Conservation (phyloP, 225 moss, liverwort and hornwort species). For the Anthoceros angustus region DNA sequence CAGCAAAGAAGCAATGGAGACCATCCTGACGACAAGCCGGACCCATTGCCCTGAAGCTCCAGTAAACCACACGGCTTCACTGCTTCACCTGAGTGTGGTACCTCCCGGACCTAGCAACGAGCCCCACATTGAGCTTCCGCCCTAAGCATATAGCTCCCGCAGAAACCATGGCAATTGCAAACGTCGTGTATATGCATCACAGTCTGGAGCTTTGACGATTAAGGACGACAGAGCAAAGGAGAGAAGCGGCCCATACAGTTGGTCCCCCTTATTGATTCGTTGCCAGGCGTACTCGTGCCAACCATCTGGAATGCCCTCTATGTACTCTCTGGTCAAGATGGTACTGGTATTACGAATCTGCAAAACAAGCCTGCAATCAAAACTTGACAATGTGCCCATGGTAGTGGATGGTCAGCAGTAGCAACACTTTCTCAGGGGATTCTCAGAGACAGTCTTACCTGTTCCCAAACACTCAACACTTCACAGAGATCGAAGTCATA, state of each 20-base stretch:
- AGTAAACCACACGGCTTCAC: background rate
- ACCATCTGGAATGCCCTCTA: conserved; percentile 32
- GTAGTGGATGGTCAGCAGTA: background rate
- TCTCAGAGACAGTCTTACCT: conserved; percentile 13
- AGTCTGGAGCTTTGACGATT: background rate
- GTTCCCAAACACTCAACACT: conserved; percentile 30
- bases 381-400: background rate
- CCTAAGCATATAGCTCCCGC: background rate
- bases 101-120: background rate
- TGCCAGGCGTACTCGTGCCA: conserved; percentile 51
- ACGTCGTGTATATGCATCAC: background rate
- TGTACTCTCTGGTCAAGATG: conserved; percentile 29
- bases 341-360: conserved; percentile 44
- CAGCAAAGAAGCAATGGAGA: background rate
- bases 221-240: background rate
- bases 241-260: conserved; percentile 4
- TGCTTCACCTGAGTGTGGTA: background rate
- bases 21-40: background rate
- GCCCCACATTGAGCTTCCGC: background rate
- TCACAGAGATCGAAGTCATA: conserved; percentile 31
- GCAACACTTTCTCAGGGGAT: background rate
- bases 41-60: background rate
- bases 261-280: conserved; percentile 47
- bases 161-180: background rate
- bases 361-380: background rate